Percentiles rank a stretch among this genome's conserved stretches.
phyloP scores from a whole-genome alignment of 106 monocot species.

The Phalaenopsis aphrodite region DNA sequence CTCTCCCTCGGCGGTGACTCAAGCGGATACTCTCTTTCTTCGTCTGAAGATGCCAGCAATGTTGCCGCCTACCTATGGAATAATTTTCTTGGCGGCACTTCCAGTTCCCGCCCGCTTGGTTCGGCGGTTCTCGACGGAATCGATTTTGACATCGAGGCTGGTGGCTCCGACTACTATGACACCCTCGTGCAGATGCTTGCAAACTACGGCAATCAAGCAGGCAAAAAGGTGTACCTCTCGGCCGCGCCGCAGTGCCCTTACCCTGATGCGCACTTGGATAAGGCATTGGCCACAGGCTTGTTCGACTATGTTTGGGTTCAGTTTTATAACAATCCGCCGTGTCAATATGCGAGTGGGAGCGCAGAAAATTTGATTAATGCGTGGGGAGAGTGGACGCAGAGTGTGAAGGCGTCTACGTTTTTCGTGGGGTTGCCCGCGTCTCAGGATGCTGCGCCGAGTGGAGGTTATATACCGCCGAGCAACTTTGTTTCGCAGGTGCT shows the following conservation, averaged over 20 bases:
- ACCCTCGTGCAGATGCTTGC: slow-evolving; percentile 22
- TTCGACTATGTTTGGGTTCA: slow-evolving; percentile 56
- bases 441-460: slow-evolving; percentile 28
- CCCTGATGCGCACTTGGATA: slow-evolving; percentile 28
- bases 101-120: slow-evolving; percentile 35
- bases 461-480: slow-evolving; percentile 35
- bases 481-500: slow-evolving; percentile 28
- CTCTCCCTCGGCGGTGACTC: slow-evolving; percentile 42
- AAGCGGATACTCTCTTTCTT: slow-evolving; percentile 31
- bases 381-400: slow-evolving; percentile 39
- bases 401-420: slow-evolving; percentile 14
- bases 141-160: slow-evolving; percentile 50
- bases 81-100: slow-evolving; percentile 43
- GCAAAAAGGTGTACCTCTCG: slow-evolving; percentile 29
- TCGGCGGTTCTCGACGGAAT: slow-evolving; percentile 47
- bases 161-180: slow-evolving; percentile 19
- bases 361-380: slow-evolving; percentile 10
- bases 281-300: slow-evolving; percentile 30
- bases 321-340: slow-evolving; percentile 51
- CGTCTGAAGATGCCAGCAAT: slow-evolving; percentile 27
- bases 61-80: slow-evolving; percentile 50
- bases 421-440: slow-evolving; percentile 49
- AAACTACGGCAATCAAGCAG: slow-evolving; percentile 10
- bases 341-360: slow-evolving; percentile 34
- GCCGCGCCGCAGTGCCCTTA: slow-evolving; percentile 57